Conservation (phyloP, 192 early-diverging fungal species). For the Rhizophagus sp. region DNA sequence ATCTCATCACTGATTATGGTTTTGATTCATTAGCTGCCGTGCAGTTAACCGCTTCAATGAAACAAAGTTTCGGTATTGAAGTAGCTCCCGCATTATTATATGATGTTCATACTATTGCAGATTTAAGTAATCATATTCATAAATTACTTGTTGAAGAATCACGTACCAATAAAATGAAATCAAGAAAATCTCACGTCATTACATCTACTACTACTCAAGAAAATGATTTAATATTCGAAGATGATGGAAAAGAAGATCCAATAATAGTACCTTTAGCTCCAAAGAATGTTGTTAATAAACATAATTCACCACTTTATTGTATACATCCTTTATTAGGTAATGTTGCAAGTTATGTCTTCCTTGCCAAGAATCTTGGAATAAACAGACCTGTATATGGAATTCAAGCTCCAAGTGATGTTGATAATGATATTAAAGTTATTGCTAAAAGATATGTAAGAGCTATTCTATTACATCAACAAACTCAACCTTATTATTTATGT, state of each 20-base stretch:
- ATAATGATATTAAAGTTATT: neutral
- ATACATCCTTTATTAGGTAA: conserved; percentile 29
- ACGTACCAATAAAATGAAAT: neutral
- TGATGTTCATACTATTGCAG: neutral
- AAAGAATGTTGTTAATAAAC: neutral
- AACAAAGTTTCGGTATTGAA: conserved; percentile 3
- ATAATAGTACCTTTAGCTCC: conserved; percentile 10
- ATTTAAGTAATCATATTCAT: neutral
- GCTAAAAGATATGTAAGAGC: neutral
- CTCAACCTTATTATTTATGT: conserved; percentile 25
- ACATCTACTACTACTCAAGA: neutral
- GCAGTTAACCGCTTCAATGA: conserved; percentile 26
- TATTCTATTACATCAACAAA: neutral
- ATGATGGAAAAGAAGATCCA: conserved; percentile 15
- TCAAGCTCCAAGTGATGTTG: conserved; percentile 17
- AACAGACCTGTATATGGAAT: conserved; percentile 29
- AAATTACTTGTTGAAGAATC: neutral
- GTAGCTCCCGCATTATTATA: conserved; percentile 12
- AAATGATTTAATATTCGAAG: neutral
- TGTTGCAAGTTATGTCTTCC: conserved; percentile 23
- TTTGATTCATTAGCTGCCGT: conserved; percentile 27
- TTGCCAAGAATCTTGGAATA: conserved; percentile 16
- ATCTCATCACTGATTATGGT: conserved; percentile 24
- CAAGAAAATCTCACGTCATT: neutral
- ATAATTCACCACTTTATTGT: conserved; percentile 24